Evolutionary conservation across 2,329 filamentous ascomycete species (phyloP), one percentile per base, ranked within the genome.

Genomic region (Aureobasidium sp.): DNA sequence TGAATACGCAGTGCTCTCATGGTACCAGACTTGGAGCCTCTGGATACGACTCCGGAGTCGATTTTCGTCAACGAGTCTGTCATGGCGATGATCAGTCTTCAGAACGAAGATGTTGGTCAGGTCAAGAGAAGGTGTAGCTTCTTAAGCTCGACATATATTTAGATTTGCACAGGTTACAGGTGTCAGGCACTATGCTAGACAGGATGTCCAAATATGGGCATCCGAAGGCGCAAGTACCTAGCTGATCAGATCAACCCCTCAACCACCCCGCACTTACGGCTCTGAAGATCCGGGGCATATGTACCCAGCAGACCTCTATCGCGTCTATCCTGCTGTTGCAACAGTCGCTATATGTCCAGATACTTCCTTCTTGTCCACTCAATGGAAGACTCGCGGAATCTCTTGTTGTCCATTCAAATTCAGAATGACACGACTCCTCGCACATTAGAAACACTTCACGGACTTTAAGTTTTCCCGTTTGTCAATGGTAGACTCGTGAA

Each of bases 1-100:
- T 69, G 65, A 56, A 69, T 68, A n/a, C 66, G 62, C n/a, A 68
- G 59, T 6, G 67, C 67, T 47, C 64, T 68, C 67, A 69, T 69
- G 4, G 49, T 61, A 14, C 50, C 30, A 27, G 11, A 21, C 6
- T 34, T 42, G 11, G 27, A 21, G 3, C 3, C 6, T 11, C 29
- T 27, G 6, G 38, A 12, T 4, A 8, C 12, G 11, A 34, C 10
- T 10, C 37, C 48, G 16, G 48, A 52, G 29, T 52, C 29, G 12
- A 52, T 29, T 11, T 52, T 52, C 12, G 34, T 52, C 25, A 52
- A n/a, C n/a, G 7, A 5, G 25, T 40, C 38, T 21, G 48, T 24
- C 48, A 41, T 40, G 19, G n/a, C 14, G 1, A 22, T 1, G 12
- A 5, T 30, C 5, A 16, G 16, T 24, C 7, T 3, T n/a, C 10